Percentiles rank a stretch among this genome's conserved stretches.
phyloP scores from a whole-genome alignment of 2,329 filamentous ascomycete genomes.

The Neonectria punicea region DNA sequence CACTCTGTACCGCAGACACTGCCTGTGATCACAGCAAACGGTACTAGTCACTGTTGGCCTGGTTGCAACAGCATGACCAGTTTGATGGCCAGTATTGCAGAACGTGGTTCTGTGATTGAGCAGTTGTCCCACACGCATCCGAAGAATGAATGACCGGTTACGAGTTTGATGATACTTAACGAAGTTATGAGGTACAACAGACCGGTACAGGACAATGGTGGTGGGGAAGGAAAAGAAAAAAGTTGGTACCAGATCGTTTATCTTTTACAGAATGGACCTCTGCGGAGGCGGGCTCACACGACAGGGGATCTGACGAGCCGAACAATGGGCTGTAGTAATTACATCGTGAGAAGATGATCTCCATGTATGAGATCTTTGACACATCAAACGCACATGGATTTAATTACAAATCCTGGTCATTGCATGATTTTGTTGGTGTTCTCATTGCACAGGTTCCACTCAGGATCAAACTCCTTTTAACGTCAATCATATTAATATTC shows the following conservation, averaged over 20 bases:
- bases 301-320: neutral
- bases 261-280: conserved; percentile 11
- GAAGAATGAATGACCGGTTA: conserved; percentile 32
- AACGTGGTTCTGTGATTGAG: neutral
- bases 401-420: neutral
- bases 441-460: neutral
- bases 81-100: neutral
- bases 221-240: conserved; percentile 21
- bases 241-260: conserved; percentile 19
- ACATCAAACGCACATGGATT: neutral
- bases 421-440: neutral
- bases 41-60: neutral
- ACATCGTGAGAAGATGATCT: neutral
- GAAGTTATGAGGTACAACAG: conserved; percentile 36
- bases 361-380: neutral
- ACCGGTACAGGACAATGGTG: conserved; percentile 9
- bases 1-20: neutral
- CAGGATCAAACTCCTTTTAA: neutral
- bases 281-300: neutral
- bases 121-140: neutral
- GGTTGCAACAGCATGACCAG: neutral
- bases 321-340: conserved; percentile 8
- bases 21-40: neutral
- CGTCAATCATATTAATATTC: conserved; percentile 13
- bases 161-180: conserved; percentile 35